phyloP scores from a whole-genome alignment of 306 rosid genomes.

The Malus fusca region DNA sequence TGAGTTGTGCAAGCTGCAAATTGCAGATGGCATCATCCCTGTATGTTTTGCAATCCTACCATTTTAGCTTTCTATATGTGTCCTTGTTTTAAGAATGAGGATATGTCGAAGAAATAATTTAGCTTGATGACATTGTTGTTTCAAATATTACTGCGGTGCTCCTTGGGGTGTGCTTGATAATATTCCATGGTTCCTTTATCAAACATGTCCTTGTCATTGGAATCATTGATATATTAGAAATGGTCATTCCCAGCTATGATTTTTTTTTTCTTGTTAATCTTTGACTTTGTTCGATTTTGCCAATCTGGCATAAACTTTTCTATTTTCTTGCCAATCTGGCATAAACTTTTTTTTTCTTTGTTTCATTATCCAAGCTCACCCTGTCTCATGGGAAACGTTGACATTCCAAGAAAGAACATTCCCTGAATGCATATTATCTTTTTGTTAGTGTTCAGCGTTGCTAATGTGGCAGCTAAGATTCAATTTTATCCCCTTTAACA shows the following conservation, averaged over 20 bases:
- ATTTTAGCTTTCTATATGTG: not conserved
- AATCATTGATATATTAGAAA: not conserved
- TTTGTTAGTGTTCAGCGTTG: not conserved
- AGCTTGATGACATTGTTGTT: not conserved
- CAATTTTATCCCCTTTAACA: slow-evolving; percentile 28
- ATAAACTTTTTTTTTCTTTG: not conserved
- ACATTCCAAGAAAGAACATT: too few species aligned
- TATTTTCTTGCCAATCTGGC: not conserved
- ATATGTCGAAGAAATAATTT: not conserved
- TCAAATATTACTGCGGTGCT: not conserved
- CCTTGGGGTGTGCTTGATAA: not conserved
- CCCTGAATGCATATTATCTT: not conserved
- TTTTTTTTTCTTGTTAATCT: not conserved
- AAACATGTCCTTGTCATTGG: not conserved
- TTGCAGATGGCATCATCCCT: slow-evolving; percentile 81
- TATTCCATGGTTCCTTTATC: not conserved
- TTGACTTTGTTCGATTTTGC: not conserved
- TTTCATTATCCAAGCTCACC: not conserved
- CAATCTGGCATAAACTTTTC: not conserved
- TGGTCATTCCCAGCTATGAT: not conserved
- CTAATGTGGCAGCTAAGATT: not conserved
- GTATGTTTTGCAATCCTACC: slow-evolving; percentile 40
- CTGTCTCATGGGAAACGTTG: not conserved
- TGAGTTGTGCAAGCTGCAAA: slow-evolving; percentile 54
- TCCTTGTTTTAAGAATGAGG: not conserved